Percentiles rank a stretch among this genome's conserved stretches.
Conservation (phyloP, 129 eudicot species). For the Ambrosia trifida region DNA sequence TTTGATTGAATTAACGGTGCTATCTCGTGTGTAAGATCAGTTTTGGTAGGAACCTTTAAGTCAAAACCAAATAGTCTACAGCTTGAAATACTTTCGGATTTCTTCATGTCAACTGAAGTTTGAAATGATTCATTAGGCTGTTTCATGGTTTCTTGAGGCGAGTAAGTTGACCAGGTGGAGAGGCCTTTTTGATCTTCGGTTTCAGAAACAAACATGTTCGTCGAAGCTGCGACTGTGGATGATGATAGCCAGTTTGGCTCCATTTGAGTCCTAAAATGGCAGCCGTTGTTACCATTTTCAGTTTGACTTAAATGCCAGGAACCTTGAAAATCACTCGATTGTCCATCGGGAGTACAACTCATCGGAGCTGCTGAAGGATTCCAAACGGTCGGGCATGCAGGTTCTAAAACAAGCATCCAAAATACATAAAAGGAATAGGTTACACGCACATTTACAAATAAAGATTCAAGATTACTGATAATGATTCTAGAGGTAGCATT, state of each 20-base stretch:
- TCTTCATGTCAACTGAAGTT: constrained; percentile 21
- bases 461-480: constrained; percentile 12
- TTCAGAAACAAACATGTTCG: constrained; percentile 35
- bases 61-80: constrained; percentile 42
- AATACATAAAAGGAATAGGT: constrained; percentile 8
- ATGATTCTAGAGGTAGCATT: not conserved
- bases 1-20: constrained; percentile 29
- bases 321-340: constrained; percentile 28
- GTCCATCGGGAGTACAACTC: constrained; percentile 52
- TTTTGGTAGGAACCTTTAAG: constrained; percentile 28
- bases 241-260: constrained; percentile 44
- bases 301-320: constrained; percentile 37
- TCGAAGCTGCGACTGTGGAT: constrained; percentile 33
- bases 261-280: constrained; percentile 25
- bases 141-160: constrained; percentile 30
- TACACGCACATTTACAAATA: constrained; percentile 6
- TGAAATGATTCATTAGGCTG: constrained; percentile 23
- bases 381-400: constrained; percentile 49
- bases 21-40: constrained; percentile 24
- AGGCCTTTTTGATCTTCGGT: constrained; percentile 53
- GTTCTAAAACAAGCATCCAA: constrained; percentile 41
- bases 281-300: constrained; percentile 31
- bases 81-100: constrained; percentile 25
- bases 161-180: constrained; percentile 51
- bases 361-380: constrained; percentile 40